phyloP scores from a whole-genome alignment of 2,329 filamentous ascomycete species.

The Calonectria ilicicola region DNA sequence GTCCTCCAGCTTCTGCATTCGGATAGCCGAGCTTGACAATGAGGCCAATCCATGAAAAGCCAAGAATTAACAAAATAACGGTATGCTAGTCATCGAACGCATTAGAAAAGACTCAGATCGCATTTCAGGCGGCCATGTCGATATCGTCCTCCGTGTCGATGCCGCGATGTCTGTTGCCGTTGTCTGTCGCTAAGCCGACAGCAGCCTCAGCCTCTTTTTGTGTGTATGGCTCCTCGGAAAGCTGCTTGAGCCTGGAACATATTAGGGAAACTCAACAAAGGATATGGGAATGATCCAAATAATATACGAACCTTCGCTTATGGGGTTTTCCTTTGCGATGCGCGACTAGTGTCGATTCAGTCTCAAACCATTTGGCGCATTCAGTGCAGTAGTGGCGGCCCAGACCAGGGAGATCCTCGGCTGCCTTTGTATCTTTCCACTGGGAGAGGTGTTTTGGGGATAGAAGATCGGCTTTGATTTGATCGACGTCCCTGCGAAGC shows the following conservation, averaged over 20 bases:
- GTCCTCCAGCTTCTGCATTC: background rate
- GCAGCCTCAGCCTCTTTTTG: slow-evolving; percentile 89
- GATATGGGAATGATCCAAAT: slow-evolving; percentile 19
- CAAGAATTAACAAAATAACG: background rate
- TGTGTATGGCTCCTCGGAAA: slow-evolving; percentile 87
- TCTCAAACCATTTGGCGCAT: slow-evolving; percentile 97
- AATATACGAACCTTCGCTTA: slow-evolving; percentile 75
- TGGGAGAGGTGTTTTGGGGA: slow-evolving; percentile 84
- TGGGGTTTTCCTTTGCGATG: slow-evolving; percentile 93
- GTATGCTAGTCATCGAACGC: slow-evolving; percentile 3
- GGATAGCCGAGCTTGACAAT: background rate
- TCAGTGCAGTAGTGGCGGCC: slow-evolving; percentile 90
- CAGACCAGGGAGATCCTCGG: slow-evolving; percentile 88
- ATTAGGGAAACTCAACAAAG: slow-evolving; percentile 33
- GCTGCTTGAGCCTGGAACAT: slow-evolving; percentile 75
- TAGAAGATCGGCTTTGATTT: slow-evolving; percentile 85
- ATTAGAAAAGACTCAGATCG: slow-evolving; percentile 13
- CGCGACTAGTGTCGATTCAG: slow-evolving; percentile 77
- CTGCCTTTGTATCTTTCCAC: slow-evolving; percentile 81
- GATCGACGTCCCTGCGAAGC: slow-evolving; percentile 86
- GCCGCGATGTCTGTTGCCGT: slow-evolving; percentile 50
- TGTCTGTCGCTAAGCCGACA: slow-evolving; percentile 77
- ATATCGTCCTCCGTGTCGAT: slow-evolving; percentile 42
- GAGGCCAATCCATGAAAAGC: background rate
- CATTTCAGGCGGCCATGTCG: slow-evolving; percentile 49